These are phyloP conservation scores for Penicillium cataractarum DNA, from an alignment of 495 filamentous ascomycete genomes.

Conservation along the genomic window DNA sequence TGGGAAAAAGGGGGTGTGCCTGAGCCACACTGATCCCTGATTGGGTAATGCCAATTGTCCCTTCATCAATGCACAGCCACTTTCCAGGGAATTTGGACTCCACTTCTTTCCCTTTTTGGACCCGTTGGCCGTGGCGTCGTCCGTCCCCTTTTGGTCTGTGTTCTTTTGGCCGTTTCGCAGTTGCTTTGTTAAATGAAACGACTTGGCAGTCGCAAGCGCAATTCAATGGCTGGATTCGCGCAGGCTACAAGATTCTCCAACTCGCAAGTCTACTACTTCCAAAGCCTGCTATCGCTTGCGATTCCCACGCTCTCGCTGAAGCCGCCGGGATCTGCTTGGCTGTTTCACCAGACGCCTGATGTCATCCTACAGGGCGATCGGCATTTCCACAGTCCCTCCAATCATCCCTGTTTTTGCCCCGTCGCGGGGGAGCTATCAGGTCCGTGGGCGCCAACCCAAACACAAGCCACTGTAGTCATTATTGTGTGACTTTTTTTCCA, in stretches of 20 bases:
- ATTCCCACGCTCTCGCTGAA: slow-evolving; percentile 19
- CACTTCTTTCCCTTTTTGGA: neutral
- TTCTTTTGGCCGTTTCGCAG: neutral
- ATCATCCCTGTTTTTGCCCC: slow-evolving; percentile 22
- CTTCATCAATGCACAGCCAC: slow-evolving; percentile 3
- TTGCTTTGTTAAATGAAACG: neutral
- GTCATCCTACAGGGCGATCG: slow-evolving; percentile 42
- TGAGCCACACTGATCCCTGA: neutral
- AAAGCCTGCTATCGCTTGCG: neutral
- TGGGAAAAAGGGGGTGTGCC: neutral
- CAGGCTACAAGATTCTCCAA: neutral
- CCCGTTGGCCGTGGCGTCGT: neutral
- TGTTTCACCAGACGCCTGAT: slow-evolving; percentile 51
- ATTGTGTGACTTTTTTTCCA: too few species aligned
- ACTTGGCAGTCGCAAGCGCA: neutral
- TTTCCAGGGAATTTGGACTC: neutral
- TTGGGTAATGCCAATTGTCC: neutral
- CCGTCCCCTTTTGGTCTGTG: neutral
- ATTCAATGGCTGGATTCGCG: neutral
- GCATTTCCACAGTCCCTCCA: slow-evolving; percentile 29
- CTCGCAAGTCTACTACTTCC: neutral
- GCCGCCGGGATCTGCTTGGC: slow-evolving; percentile 23
- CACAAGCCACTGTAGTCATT: slow-evolving; percentile 35
- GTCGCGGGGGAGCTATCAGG: slow-evolving; percentile 11
- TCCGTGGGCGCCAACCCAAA: slow-evolving; percentile 24